A percentile compares a stretch with the other conserved stretches of the same genome.
phyloP scores from a whole-genome alignment of 2,329 filamentous ascomycete species.

The Coleophoma eucalyptorum region DNA sequence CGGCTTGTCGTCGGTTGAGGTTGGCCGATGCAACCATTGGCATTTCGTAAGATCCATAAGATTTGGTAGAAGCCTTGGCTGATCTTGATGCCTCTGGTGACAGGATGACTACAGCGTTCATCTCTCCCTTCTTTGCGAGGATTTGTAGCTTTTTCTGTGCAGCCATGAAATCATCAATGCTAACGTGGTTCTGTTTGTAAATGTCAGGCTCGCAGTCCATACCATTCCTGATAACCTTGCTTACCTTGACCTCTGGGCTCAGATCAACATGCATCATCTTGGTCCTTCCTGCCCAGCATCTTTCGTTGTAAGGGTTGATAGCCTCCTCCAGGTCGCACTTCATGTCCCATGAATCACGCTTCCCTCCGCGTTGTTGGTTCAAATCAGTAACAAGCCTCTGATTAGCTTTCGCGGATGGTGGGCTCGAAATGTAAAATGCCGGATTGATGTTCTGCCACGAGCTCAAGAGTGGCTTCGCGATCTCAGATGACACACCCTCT shows the following conservation, averaged over 20 bases:
- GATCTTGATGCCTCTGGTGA: slow-evolving; percentile 21
- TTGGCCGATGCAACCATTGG: slow-evolving; percentile 7
- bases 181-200: neutral
- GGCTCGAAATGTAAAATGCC: slow-evolving; percentile 45
- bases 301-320: slow-evolving; percentile 22
- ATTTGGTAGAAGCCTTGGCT: slow-evolving; percentile 12
- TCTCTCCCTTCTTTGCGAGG: slow-evolving; percentile 20
- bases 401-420: slow-evolving; percentile 31
- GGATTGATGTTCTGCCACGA: slow-evolving; percentile 34
- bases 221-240: neutral
- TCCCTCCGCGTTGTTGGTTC: slow-evolving; percentile 17
- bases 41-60: slow-evolving; percentile 24
- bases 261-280: slow-evolving; percentile 22
- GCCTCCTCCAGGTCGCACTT: slow-evolving; percentile 20
- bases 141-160: slow-evolving; percentile 17
- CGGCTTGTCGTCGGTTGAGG: slow-evolving; percentile 16
- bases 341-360: neutral
- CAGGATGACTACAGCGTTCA: slow-evolving; percentile 23
- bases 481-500: slow-evolving; percentile 48
- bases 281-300: slow-evolving; percentile 30
- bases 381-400: slow-evolving; percentile 27
- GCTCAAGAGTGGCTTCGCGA: slow-evolving; percentile 37
- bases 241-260: slow-evolving; percentile 16
- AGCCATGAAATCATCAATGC: slow-evolving; percentile 15
- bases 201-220: no score